Conservation (phyloP, 345 rosid species). For the Acer yangbiense region DNA sequence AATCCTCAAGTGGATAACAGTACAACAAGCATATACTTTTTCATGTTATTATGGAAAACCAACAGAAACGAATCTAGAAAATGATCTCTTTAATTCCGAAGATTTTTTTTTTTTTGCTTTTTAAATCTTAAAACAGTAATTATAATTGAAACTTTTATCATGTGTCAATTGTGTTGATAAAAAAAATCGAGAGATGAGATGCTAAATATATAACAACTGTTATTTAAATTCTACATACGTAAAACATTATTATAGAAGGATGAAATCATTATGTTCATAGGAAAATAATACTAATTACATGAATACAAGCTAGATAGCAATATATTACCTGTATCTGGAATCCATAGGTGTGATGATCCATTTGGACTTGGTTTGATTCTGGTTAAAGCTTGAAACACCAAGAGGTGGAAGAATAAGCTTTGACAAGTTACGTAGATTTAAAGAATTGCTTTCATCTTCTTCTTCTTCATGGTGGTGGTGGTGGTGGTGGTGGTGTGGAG, state of each 20-base stretch:
- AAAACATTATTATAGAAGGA: too few species aligned
- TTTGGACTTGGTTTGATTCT: slow-evolving; percentile 39
- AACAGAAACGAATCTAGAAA: neutral
- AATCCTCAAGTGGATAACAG: neutral
- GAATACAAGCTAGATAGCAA: too few species aligned
- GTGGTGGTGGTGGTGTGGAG: neutral
- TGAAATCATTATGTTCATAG: too few species aligned
- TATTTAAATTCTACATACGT: too few species aligned
- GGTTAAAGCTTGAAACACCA: slow-evolving; percentile 67
- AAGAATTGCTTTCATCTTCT: slow-evolving; percentile 41
- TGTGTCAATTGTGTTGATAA: neutral
- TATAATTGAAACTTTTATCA: neutral
- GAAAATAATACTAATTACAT: too few species aligned
- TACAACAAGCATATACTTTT: neutral
- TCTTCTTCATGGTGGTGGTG: slow-evolving; percentile 23
- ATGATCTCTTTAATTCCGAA: neutral
- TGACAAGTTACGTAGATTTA: slow-evolving; percentile 56
- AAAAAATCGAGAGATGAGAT: too few species aligned
- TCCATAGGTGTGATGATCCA: slow-evolving; percentile 81
- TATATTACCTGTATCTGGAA: slow-evolving; percentile 75
- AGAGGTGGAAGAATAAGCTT: slow-evolving; percentile 90
- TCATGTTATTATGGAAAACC: neutral
- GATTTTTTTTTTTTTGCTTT: neutral
- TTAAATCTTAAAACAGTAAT: too few species aligned
- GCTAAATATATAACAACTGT: neutral